Base-by-base conservation (phyloP, 2,329 filamentous ascomycete species). In the Colletotrichum tropicicola region DNA sequence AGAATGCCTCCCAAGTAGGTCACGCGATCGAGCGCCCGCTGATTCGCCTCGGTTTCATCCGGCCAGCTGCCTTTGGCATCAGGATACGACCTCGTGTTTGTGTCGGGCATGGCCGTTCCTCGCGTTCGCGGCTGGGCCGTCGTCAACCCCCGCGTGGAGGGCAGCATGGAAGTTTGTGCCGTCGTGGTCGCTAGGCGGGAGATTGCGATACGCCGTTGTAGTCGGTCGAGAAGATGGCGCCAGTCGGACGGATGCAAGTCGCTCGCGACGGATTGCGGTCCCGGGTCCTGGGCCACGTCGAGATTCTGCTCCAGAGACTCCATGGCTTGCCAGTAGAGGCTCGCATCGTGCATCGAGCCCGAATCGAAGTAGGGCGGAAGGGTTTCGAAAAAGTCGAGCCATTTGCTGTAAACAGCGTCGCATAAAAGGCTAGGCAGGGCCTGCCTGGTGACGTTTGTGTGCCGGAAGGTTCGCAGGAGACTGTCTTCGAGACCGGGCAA, bases 1-100 rank as follows among this genome's bases (percentile, higher is more conserved):
- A 85, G 72, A 1, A 85, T 70, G 0, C 82, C 83, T 49, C 83
- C 83, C 10, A 85, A 75, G 70, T 85, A 85, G 1, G 80, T 75
- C 13, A 85, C 79, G 6, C 83, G 80, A 70, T 83, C 78, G 7
- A 85, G 75, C 19, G 79, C 77, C 15, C 77, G 75, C 56, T 80
- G 70, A 66, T 79, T 79, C 58, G 76, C 73, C 30, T 77, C 73
- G 6, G 69, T 70, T 1, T 66, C 44, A 15, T 61, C 57, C 12
- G 21, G 32, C 56, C 44, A 55, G 6, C 27, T 35, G 9, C 28
- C 21, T 15, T 32, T 10, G 17, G 35, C 28, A 6, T 41, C 44
- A 2, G 23, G 13, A 10, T 37, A 37, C 15, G 56, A 7, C 5
- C 17, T 37, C 37, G 25, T 27, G 17, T 23, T 28, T 17, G 41